Evolutionary conservation across 2,329 filamentous ascomycete genomes (phyloP).

Genomic region (Arachnomyces sp.): DNA sequence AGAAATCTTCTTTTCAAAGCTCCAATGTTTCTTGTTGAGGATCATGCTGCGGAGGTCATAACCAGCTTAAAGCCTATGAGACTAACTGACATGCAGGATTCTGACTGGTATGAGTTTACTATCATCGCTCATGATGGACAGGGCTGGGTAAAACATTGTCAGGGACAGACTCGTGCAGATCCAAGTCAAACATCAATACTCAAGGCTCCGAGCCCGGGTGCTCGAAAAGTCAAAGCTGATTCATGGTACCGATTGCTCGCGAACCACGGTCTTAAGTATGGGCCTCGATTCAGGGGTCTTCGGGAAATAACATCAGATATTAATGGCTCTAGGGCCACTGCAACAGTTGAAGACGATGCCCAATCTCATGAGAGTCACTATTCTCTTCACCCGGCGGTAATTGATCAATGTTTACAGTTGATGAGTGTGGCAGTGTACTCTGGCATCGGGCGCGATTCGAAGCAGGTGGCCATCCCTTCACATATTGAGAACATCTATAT

Average conservation of each 20-base stretch:
- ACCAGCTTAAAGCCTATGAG: constrained; percentile 6
- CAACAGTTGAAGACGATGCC: too few relatives aligned
- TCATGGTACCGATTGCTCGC: too few relatives aligned
- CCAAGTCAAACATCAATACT: neutral
- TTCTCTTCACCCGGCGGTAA: too few relatives aligned
- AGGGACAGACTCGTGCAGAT: constrained; percentile 3
- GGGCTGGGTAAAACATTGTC: constrained; percentile 19
- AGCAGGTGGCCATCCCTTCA: constrained; percentile 18
- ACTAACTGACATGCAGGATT: constrained; percentile 10
- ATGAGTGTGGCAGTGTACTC: too few relatives aligned
- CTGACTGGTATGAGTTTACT: constrained; percentile 15
- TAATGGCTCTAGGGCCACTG: too few relatives aligned
- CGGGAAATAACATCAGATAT: constrained; percentile 3
- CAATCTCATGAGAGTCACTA: too few relatives aligned
- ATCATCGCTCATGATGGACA: constrained; percentile 15
- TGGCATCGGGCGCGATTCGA: constrained; percentile 11
- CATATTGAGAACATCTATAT: constrained; percentile 19
- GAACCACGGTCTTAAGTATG: too few relatives aligned
- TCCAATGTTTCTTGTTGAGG: constrained; percentile 16
- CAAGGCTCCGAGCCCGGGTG: neutral
- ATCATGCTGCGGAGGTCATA: constrained; percentile 1
- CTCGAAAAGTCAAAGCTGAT: too few relatives aligned
- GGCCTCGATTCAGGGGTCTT: constrained; percentile 13
- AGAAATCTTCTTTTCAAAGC: constrained; percentile 13
- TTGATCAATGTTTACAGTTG: too few relatives aligned